Conservation (phyloP, 2,329 filamentous ascomycete genomes). For the Myriangium duriaei region DNA sequence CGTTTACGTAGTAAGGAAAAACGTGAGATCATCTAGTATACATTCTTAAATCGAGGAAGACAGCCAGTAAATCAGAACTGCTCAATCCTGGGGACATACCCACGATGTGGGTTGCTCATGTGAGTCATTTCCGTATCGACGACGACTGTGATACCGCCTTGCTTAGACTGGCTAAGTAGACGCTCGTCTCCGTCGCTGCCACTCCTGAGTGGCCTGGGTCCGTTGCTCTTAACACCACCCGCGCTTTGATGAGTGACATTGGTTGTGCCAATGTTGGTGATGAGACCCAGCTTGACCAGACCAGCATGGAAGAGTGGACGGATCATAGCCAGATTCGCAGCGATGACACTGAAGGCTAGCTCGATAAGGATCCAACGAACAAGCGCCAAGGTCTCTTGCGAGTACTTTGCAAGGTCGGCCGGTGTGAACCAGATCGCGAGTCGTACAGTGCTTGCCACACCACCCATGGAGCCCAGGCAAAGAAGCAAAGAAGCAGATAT, state of each 20-base stretch:
- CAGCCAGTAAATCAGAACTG: no score
- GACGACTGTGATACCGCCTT: no score
- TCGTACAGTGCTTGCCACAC: conserved; percentile 3
- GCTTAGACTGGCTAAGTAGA: no score
- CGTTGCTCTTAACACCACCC: conserved; percentile 2
- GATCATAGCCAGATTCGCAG: conserved; percentile 22
- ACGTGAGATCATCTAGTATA: no score
- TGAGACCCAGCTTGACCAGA: conserved; percentile 5
- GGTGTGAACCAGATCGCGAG: conserved; percentile 1
- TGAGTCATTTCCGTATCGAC: no score
- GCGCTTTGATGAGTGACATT: not conserved
- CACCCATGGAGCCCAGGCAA: not conserved
- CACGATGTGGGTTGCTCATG: no score
- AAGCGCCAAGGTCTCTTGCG: conserved; percentile 14
- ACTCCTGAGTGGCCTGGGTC: not conserved
- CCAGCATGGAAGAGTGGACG: conserved; percentile 20
- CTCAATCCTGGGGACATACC: no score
- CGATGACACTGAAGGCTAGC: conserved; percentile 23
- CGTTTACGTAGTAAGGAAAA: no score
- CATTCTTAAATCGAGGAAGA: no score
- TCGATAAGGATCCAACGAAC: conserved; percentile 23
- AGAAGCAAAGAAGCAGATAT: conserved; percentile 1
- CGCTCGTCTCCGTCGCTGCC: conserved; percentile 4
- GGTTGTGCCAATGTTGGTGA: conserved; percentile 2
- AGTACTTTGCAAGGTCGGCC: conserved; percentile 15